phyloP scores from a whole-genome alignment of 495 filamentous ascomycete species.

The Penicillium maclennaniae region DNA sequence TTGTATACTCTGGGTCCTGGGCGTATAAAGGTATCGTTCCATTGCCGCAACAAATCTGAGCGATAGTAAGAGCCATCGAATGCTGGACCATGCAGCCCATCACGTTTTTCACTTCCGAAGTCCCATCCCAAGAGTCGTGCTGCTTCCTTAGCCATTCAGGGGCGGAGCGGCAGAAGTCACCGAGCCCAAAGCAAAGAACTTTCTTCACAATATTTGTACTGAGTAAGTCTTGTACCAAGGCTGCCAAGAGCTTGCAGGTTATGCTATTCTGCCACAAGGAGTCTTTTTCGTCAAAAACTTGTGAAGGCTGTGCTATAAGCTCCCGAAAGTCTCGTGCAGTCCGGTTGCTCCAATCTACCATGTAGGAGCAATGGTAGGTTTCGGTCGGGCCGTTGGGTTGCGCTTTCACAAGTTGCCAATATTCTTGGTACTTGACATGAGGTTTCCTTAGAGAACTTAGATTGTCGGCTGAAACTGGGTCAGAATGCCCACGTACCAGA shows the following conservation, averaged over 20 bases:
- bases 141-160: conserved; percentile 29
- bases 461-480: conserved; percentile 19
- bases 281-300: conserved; percentile 31
- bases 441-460: conserved; percentile 30
- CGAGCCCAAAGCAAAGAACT: conserved; percentile 38
- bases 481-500: conserved; percentile 33
- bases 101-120: conserved; percentile 25
- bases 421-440: conserved; percentile 30
- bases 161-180: conserved; percentile 30
- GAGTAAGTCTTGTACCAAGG: conserved; percentile 26
- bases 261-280: conserved; percentile 29
- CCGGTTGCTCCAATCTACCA: conserved; percentile 36
- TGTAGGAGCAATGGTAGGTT: conserved; percentile 36
- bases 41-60: conserved; percentile 28
- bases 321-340: conserved; percentile 29
- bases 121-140: conserved; percentile 26
- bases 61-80: conserved; percentile 33
- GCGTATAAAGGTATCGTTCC: conserved; percentile 20
- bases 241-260: conserved; percentile 24
- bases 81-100: conserved; percentile 29
- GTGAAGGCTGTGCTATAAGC: conserved; percentile 26
- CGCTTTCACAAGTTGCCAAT: conserved; percentile 29
- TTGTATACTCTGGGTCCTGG: conserved; percentile 34
- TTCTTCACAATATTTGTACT: conserved; percentile 30
- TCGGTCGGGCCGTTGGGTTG: conserved; percentile 25